Conservation (phyloP, 2,329 filamentous ascomycete genomes). For the Cladosporium sphaerospermum region DNA sequence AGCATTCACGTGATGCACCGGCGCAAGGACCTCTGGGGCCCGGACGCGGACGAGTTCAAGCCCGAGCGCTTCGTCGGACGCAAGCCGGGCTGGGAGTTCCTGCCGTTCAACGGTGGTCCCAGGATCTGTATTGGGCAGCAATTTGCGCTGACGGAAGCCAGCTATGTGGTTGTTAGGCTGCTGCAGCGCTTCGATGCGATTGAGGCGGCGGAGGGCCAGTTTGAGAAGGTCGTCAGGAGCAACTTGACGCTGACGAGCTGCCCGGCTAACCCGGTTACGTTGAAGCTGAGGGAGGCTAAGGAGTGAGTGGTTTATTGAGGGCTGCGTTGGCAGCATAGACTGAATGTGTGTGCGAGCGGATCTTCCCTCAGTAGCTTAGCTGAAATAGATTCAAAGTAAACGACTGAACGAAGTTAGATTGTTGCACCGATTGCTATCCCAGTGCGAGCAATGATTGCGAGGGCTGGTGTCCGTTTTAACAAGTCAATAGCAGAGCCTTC, state of each 20-base stretch:
- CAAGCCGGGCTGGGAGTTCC: constrained; percentile 28
- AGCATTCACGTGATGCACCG: constrained; percentile 33
- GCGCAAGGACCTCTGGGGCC: constrained; percentile 32
- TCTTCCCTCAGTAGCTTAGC: too few relatives aligned
- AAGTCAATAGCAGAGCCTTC: too few relatives aligned
- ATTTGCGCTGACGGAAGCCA: constrained; percentile 53
- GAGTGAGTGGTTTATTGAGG: background rate
- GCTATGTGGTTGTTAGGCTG: constrained; percentile 26
- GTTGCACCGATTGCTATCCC: too few relatives aligned
- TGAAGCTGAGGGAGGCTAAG: constrained; percentile 22
- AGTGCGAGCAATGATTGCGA: too few relatives aligned
- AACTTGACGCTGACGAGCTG: constrained; percentile 27
- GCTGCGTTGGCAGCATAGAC: too few relatives aligned
- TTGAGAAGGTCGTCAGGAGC: constrained; percentile 18
- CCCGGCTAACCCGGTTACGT: constrained; percentile 21
- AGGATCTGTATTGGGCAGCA: constrained; percentile 76
- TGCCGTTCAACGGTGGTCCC: constrained; percentile 31
- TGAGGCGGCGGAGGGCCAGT: constrained; percentile 17
- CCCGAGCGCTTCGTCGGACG: constrained; percentile 31
- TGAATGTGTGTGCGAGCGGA: too few relatives aligned
- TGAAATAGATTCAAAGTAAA: too few relatives aligned
- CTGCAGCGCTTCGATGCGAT: constrained; percentile 28
- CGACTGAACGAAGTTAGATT: too few relatives aligned
- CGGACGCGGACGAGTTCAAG: constrained; percentile 34
- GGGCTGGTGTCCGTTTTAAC: too few relatives aligned